Evolutionary conservation across 2,329 filamentous ascomycete genomes (phyloP).

Genomic region (Fusarium aywerte): DNA sequence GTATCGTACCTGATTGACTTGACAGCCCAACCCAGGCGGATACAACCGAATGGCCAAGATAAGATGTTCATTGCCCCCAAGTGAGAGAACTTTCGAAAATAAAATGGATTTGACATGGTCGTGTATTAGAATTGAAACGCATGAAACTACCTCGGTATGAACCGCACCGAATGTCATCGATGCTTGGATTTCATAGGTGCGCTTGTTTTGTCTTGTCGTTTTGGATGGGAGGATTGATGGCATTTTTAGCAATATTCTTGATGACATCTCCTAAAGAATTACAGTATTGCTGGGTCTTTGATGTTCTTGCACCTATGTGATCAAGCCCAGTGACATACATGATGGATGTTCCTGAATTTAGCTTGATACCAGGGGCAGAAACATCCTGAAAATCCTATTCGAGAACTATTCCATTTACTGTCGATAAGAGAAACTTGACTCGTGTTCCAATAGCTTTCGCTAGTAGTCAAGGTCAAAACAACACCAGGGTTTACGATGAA

Average conservation of each 20-base stretch:
- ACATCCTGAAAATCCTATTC: too few species aligned
- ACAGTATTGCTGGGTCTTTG: background rate
- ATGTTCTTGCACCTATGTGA: background rate
- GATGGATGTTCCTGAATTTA: background rate
- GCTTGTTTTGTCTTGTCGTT: slow-evolving; percentile 1
- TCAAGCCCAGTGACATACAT: background rate
- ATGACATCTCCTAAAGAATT: background rate
- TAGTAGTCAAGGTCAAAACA: too few species aligned
- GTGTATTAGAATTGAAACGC: slow-evolving; percentile 18
- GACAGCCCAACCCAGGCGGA: slow-evolving; percentile 6
- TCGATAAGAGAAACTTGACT: too few species aligned
- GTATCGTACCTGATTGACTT: background rate
- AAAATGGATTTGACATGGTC: slow-evolving; percentile 8
- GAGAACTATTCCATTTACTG: too few species aligned
- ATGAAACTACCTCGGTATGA: slow-evolving; percentile 9
- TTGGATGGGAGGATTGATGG: background rate
- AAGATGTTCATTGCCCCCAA: slow-evolving; percentile 18
- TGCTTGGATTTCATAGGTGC: slow-evolving; percentile 1
- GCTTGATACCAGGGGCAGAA: background rate
- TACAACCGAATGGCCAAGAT: slow-evolving; percentile 12
- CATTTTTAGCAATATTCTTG: background rate
- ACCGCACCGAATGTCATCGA: background rate
- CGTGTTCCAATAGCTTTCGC: too few species aligned
- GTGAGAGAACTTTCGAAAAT: slow-evolving; percentile 8
- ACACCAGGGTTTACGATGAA: too few species aligned